phyloP scores from a whole-genome alignment of 2,329 filamentous ascomycete species.

The Phialemoniopsis sp. region DNA sequence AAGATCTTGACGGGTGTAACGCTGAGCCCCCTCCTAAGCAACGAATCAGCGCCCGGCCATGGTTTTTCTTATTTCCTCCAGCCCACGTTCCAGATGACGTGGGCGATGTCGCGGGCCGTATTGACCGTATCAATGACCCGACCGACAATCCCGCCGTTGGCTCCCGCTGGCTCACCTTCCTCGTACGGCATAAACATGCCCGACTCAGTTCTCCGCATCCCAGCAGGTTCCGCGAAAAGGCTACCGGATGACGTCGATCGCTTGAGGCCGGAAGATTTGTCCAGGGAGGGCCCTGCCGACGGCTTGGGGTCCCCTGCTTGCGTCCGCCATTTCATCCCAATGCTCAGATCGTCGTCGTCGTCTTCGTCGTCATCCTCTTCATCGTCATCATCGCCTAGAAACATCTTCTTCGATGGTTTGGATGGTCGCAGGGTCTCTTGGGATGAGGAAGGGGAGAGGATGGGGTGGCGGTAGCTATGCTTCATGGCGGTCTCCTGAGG shows the following conservation, averaged over 20 bases:
- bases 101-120: slow-evolving; percentile 65
- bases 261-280: slow-evolving; percentile 27
- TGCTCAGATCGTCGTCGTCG: slow-evolving; percentile 11
- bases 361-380: slow-evolving; percentile 54
- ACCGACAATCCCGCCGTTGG: slow-evolving; percentile 65
- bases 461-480: slow-evolving; percentile 50
- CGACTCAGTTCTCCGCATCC: slow-evolving; percentile 74
- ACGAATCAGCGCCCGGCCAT: slow-evolving; percentile 5
- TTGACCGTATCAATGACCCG: slow-evolving; percentile 78
- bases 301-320: slow-evolving; percentile 12
- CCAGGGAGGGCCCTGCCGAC: slow-evolving; percentile 3
- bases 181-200: slow-evolving; percentile 92
- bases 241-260: slow-evolving; percentile 44
- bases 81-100: slow-evolving; percentile 69
- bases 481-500: slow-evolving; percentile 50
- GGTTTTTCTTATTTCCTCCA: slow-evolving; percentile 46
- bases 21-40: slow-evolving; percentile 9
- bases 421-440: slow-evolving; percentile 77
- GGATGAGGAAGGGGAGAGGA: slow-evolving; percentile 70
- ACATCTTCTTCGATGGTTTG: slow-evolving; percentile 60
- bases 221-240: slow-evolving; percentile 47
- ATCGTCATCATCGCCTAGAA: slow-evolving; percentile 58
- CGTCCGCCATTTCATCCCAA: slow-evolving; percentile 20
- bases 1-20: not conserved
- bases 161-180: slow-evolving; percentile 59